Evolutionary conservation across 306 rosid species (phyloP).

Genomic region (Abrus precatorius): DNA sequence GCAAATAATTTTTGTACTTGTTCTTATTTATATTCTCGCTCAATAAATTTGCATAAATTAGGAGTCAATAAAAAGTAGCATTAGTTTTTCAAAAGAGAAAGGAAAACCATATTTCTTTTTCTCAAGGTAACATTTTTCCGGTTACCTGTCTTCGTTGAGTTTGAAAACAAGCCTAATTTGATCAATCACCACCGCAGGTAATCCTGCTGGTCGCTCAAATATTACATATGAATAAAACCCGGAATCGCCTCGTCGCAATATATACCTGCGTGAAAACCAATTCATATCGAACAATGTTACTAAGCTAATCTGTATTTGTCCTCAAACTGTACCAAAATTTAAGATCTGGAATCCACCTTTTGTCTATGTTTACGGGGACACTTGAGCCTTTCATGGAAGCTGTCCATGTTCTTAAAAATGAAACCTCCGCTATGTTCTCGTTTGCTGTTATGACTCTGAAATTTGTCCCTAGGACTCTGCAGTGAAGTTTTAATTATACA

Average conservation of each 20-base stretch:
- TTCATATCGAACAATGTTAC: not conserved
- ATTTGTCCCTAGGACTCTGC: slow-evolving; percentile 58
- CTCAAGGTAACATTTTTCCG: no score
- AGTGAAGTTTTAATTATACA: slow-evolving; percentile 14
- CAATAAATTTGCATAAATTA: not conserved
- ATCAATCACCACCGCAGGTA: slow-evolving; percentile 56
- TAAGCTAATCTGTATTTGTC: not conserved
- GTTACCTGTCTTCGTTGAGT: slow-evolving; percentile 59
- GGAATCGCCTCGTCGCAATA: slow-evolving; percentile 62
- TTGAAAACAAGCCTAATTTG: slow-evolving; percentile 73
- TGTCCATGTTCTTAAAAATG: slow-evolving; percentile 68
- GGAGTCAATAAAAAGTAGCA: not conserved
- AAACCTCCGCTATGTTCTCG: slow-evolving; percentile 66
- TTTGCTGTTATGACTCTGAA: slow-evolving; percentile 46
- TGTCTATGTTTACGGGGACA: slow-evolving; percentile 71
- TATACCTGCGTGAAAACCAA: slow-evolving; percentile 58
- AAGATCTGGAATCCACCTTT: slow-evolving; percentile 57
- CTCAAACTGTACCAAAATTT: not conserved
- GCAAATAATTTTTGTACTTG: no score
- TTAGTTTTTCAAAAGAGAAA: not conserved
- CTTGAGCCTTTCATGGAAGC: slow-evolving; percentile 27
- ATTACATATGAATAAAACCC: slow-evolving; percentile 76
- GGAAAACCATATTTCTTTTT: not conserved
- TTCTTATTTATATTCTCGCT: not conserved
- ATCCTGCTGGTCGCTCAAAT: slow-evolving; percentile 65